phyloP scores from a whole-genome alignment of 2,329 filamentous ascomycete species.

The Ascochyta koolunga region DNA sequence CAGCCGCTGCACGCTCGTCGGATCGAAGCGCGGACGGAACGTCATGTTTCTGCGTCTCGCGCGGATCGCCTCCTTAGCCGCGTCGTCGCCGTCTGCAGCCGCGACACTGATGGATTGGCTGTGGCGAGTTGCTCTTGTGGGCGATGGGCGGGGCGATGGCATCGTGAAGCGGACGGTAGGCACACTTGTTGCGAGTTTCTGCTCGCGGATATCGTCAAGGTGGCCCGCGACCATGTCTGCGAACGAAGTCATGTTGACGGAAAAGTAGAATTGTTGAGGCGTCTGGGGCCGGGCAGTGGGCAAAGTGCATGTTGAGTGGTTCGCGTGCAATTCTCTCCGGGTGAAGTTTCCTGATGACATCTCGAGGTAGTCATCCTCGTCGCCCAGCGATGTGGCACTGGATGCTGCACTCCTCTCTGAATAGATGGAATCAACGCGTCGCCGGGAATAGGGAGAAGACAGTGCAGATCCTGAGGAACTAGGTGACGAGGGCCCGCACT shows the following conservation, averaged over 20 bases:
- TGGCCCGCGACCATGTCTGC: constrained; percentile 36
- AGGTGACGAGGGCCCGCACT: constrained; percentile 6
- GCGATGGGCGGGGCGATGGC: constrained; percentile 23
- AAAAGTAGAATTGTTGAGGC: constrained; percentile 28
- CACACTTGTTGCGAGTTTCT: constrained; percentile 24
- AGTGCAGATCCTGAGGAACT: background rate
- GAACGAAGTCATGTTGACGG: constrained; percentile 35
- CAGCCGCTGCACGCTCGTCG: constrained; percentile 29
- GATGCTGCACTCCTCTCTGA: constrained; percentile 27
- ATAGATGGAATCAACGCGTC: constrained; percentile 1
- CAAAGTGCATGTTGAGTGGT: background rate
- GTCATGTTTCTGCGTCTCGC: constrained; percentile 21
- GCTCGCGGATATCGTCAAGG: constrained; percentile 30
- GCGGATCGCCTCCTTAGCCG: constrained; percentile 19
- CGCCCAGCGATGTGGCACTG: constrained; percentile 27
- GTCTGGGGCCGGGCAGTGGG: constrained; percentile 10
- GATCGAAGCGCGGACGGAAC: constrained; percentile 41
- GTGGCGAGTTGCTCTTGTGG: constrained; percentile 9
- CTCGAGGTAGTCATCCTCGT: constrained; percentile 16
- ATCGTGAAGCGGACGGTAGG: constrained; percentile 22
- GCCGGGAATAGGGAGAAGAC: constrained; percentile 2
- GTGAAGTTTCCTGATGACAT: background rate
- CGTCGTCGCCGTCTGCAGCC: constrained; percentile 1
- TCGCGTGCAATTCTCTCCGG: constrained; percentile 8
- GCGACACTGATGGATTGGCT: background rate